Percentiles rank a stretch among this genome's conserved stretches.
These are phyloP conservation scores for Blastobotrys peoriensis DNA, from an alignment of 805 yeast species.

Conservation along the genomic window DNA sequence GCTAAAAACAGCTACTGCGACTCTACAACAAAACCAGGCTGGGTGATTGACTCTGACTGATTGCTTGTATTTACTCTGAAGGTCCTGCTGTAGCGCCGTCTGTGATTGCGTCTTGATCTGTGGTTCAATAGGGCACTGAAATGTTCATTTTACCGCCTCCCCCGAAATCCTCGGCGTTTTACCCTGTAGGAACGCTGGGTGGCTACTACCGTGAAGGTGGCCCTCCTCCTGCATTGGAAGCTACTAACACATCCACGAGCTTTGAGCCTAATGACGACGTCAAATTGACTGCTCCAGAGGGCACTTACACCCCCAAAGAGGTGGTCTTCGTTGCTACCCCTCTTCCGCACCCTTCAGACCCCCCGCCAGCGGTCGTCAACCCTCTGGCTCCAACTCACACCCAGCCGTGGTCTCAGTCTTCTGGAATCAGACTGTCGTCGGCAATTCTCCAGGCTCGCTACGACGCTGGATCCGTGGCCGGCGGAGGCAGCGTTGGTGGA, in stretches of 20 bases:
- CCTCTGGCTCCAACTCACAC: slow-evolving; percentile 31
- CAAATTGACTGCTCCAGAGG: slow-evolving; percentile 30
- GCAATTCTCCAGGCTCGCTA: not conserved
- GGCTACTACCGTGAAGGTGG: slow-evolving; percentile 7
- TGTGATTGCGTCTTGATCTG: no score
- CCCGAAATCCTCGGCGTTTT: slow-evolving; percentile 19
- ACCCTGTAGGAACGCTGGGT: not conserved
- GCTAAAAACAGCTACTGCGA: no score
- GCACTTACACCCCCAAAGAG: slow-evolving; percentile 25
- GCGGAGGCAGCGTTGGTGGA: slow-evolving; percentile 7
- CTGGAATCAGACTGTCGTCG: slow-evolving; percentile 15
- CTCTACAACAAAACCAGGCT: no score
- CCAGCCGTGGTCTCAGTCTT: slow-evolving; percentile 23
- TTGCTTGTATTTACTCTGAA: no score
- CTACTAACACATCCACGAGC: slow-evolving; percentile 19
- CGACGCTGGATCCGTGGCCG: slow-evolving; percentile 2
- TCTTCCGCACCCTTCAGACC: slow-evolving; percentile 34
- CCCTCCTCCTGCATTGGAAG: slow-evolving; percentile 22
- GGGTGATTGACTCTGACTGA: no score
- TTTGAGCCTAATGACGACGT: slow-evolving; percentile 19
- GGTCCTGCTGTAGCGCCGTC: no score
- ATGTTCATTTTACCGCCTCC: slow-evolving; percentile 32
- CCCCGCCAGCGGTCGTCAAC: slow-evolving; percentile 29
- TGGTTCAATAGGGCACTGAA: no score
- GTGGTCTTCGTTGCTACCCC: slow-evolving; percentile 33